These are phyloP conservation scores for Sphaceloma murrayae DNA, from an alignment of 2,329 filamentous ascomycete genomes.

Conservation along the genomic window DNA sequence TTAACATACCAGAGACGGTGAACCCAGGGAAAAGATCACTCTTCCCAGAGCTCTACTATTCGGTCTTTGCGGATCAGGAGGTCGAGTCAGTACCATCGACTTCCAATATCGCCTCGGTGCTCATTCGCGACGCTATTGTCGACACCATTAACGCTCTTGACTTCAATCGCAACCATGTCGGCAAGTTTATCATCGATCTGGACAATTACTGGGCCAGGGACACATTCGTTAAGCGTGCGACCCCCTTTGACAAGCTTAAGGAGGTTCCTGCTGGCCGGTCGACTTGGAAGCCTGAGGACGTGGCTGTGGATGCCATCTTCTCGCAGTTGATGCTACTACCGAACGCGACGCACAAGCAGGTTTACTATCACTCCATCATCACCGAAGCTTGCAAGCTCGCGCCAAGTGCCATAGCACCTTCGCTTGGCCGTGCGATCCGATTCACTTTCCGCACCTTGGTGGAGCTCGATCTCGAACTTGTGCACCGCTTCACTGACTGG, in stretches of 20 bases:
- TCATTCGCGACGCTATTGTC: constrained; percentile 75
- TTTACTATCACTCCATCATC: constrained; percentile 92
- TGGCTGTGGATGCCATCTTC: constrained; percentile 94
- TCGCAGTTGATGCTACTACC: constrained; percentile 88
- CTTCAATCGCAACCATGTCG: constrained; percentile 80
- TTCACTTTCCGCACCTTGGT: constrained; percentile 78
- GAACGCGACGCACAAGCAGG: constrained; percentile 77
- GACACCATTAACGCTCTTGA: constrained; percentile 92
- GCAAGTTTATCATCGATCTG: constrained; percentile 83
- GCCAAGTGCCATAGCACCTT: constrained; percentile 90
- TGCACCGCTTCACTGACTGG: constrained; percentile 88
- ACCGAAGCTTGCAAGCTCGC: constrained; percentile 95
- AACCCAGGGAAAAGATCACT: constrained; percentile 63
- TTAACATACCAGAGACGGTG: constrained; percentile 67
- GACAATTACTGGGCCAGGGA: constrained; percentile 87
- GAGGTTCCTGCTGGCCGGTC: constrained; percentile 55
- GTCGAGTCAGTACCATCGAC: constrained; percentile 72
- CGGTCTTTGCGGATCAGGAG: constrained; percentile 80
- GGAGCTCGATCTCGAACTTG: constrained; percentile 76
- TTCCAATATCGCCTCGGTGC: constrained; percentile 64
- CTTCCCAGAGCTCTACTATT: constrained; percentile 90
- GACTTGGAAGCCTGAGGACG: constrained; percentile 96
- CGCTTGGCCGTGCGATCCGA: constrained; percentile 82
- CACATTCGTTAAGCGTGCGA: constrained; percentile 89
- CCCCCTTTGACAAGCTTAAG: constrained; percentile 79